Conservation (phyloP, 176 grass and related monocot genomes). For the Oryza coarctata region DNA sequence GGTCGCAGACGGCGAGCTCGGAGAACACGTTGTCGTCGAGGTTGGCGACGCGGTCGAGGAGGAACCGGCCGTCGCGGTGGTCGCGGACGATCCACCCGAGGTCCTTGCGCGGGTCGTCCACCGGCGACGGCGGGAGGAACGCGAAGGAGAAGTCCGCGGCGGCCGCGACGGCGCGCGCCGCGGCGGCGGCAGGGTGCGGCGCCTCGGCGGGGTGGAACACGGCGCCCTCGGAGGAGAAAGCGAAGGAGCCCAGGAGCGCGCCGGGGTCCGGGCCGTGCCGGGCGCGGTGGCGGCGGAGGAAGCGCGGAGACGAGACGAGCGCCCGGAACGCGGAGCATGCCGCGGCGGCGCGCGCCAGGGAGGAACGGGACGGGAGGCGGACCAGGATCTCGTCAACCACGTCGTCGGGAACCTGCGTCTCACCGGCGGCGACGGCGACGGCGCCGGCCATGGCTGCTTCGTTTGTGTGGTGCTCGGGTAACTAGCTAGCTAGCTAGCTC, state of each 20-base stretch:
- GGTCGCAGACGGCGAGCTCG: slow-evolving; percentile 45
- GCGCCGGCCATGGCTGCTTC: not conserved
- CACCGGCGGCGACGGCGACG: not conserved
- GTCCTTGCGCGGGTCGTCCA: not conserved
- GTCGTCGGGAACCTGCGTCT: not conserved
- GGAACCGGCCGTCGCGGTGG: slow-evolving; percentile 43
- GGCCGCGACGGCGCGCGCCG: not conserved
- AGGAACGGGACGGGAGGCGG: slow-evolving; percentile 27
- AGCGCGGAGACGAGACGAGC: slow-evolving; percentile 27
- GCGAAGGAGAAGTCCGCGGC: slow-evolving; percentile 44
- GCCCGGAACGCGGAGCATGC: not conserved
- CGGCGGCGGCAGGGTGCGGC: not conserved
- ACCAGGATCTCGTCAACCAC: slow-evolving; percentile 26
- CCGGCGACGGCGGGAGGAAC: slow-evolving; percentile 22
- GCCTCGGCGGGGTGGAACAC: slow-evolving; percentile 33
- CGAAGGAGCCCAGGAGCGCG: slow-evolving; percentile 28
- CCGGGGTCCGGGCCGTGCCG: not conserved
- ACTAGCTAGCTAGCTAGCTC: too few relatives aligned
- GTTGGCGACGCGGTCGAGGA: slow-evolving; percentile 35
- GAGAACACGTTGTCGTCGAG: slow-evolving; percentile 25
- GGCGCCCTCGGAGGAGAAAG: not conserved
- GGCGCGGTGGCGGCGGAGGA: slow-evolving; percentile 38
- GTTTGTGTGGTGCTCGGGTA: too few relatives aligned
- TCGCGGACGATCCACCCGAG: slow-evolving; percentile 36
- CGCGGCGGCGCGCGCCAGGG: slow-evolving; percentile 34